phyloP scores from a whole-genome alignment of 1,284 basidiomycete species.

The Pascua sp. region DNA sequence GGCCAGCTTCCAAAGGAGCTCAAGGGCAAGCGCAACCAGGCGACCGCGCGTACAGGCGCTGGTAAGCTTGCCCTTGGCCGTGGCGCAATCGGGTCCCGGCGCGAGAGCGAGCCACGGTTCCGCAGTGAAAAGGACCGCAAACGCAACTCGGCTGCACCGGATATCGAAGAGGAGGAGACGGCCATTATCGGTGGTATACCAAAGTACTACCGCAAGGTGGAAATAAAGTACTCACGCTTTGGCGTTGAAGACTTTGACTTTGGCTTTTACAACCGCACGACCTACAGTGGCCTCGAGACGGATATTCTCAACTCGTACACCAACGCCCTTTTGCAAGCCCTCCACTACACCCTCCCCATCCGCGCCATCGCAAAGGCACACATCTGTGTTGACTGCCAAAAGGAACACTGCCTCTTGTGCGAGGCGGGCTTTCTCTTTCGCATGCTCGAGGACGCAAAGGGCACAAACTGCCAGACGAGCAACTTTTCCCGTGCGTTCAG shows the following conservation, averaged over 20 bases:
- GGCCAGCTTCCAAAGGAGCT: constrained; percentile 78
- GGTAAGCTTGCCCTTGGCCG: constrained; percentile 33
- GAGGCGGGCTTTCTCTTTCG: constrained; percentile 92
- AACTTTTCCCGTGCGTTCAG: constrained; percentile 95
- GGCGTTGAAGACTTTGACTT: constrained; percentile 99
- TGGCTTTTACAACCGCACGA: constrained; percentile 88
- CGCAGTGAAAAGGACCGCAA: constrained; percentile 68
- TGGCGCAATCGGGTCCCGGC: constrained; percentile 25
- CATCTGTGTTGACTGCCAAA: constrained; percentile 77
- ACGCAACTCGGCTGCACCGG: constrained; percentile 43
- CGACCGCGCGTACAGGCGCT: constrained; percentile 44
- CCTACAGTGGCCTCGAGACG: constrained; percentile 89
- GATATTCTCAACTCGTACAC: constrained; percentile 98
- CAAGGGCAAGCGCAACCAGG: constrained; percentile 74
- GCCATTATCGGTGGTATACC: constrained; percentile 59
- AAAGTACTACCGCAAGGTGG: constrained; percentile 80
- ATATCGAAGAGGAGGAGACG: constrained; percentile 29
- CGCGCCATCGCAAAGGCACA: constrained; percentile 83
- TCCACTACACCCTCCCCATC: constrained; percentile 79
- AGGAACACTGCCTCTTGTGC: constrained; percentile 89
- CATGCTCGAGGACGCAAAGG: constrained; percentile 92
- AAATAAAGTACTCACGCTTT: constrained; percentile 97
- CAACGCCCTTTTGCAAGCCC: constrained; percentile 82
- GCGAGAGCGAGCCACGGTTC: constrained; percentile 62
- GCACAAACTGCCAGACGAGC: constrained; percentile 91